Percentiles rank a stretch among this genome's conserved stretches.
Evolutionary conservation across 495 filamentous ascomycete species (phyloP).

Genomic region (Lindgomyces ingoldianus): DNA sequence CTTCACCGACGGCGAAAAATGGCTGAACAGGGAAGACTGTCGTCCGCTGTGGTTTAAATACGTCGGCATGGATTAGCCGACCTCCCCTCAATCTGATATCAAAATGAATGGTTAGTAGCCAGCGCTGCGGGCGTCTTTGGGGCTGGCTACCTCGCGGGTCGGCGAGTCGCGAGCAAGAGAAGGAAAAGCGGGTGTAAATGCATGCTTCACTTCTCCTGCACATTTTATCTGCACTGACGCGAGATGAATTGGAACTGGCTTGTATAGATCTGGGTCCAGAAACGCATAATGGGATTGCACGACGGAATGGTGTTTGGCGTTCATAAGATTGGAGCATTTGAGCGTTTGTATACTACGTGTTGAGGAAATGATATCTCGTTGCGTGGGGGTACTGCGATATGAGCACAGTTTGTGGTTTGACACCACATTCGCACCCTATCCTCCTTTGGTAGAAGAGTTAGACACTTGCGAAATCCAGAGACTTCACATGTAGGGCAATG

Average conservation of each 20-base stretch:
- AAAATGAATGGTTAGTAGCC: not conserved
- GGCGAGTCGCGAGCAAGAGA: not conserved
- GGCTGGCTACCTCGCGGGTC: too few relatives aligned
- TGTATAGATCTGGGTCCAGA: too few relatives aligned
- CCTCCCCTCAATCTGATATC: not conserved
- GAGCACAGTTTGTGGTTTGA: too few relatives aligned
- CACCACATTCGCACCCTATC: too few relatives aligned
- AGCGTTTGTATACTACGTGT: constrained; percentile 1
- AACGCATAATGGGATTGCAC: not conserved
- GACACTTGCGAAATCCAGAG: too few relatives aligned
- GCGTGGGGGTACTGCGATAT: too few relatives aligned
- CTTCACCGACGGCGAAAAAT: constrained; percentile 84
- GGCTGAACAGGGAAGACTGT: constrained; percentile 88
- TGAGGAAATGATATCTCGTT: not conserved
- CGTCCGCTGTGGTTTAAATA: constrained; percentile 96
- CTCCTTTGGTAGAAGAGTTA: too few relatives aligned
- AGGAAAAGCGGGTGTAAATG: not conserved
- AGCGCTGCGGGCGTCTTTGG: too few relatives aligned
- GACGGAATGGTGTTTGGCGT: not conserved
- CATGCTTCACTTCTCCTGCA: not conserved
- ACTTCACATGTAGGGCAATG: not conserved
- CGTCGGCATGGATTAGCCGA: constrained; percentile 70
- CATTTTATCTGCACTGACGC: too few relatives aligned
- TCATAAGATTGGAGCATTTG: not conserved
- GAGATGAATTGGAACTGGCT: too few relatives aligned